Base-by-base conservation (phyloP, 169 alveolate species). In the Cryptosporidium baileyi region DNA sequence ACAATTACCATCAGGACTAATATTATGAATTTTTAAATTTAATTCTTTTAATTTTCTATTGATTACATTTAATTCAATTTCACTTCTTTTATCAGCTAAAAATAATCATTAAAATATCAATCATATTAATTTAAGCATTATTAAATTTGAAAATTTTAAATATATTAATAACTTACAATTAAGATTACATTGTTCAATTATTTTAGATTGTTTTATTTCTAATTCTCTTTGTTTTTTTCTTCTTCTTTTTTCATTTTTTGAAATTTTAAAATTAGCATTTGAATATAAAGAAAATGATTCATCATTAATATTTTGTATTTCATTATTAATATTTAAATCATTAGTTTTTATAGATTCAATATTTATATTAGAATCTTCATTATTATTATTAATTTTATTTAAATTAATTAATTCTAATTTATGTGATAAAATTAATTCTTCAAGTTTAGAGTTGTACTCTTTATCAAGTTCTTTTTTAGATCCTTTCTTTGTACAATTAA, bases 381-480 rank as follows among this genome's bases (percentile, higher is more conserved):
- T n/a, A 51, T 51, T 51, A 1, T 51, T 51, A 15, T 13, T 15
- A n/a, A n/a, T 15, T 22, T 32, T 67, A n/a, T n/a, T n/a, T n/a
- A n/a, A n/a, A n/a, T n/a, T n/a, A 44, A 52, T 7, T 3, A 67
- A 22, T 22, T 67, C 82, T 26, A 51, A 28, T 45, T 67, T 67
- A 52, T 67, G 82, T 2, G 52, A n/a, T 52, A 51, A 19, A 49
- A 22, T 22, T 2, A 67, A 47, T 13, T 43, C 11, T 24, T 67
- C 67, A 15, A 51, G 36, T 34, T 67, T 67, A 3, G 44, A 34
- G 1, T 51, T 8, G 26, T 51, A 67, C 32, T 67, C 67, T n/a
- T 47, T 67, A 19, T 67, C 65, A 15, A 67, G 63, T 45, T 67
- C 82, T 30, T 52, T 47, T 67, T 67, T 67, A 67, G 82, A 67